Evolutionary conservation across 345 rosid species (phyloP).

Genomic region (Clausena lansium): DNA sequence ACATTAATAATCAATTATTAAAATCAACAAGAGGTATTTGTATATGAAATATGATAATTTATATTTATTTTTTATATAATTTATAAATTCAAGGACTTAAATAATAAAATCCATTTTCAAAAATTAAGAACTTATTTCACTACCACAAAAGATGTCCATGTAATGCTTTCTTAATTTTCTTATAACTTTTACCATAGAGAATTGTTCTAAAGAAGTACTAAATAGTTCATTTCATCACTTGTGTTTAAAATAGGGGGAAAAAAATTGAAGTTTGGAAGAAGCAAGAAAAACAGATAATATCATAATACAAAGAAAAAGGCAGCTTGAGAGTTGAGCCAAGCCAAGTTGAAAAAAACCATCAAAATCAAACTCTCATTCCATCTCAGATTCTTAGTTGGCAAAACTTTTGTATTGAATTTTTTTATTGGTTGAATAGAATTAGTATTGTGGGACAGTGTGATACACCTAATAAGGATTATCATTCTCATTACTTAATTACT

Average conservation of each 20-base stretch:
- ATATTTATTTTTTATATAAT: too few species aligned
- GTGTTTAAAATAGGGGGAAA: background rate
- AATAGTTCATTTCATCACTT: background rate
- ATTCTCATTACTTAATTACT: background rate
- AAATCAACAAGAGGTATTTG: too few species aligned
- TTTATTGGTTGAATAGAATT: background rate
- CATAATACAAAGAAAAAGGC: background rate
- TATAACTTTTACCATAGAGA: background rate
- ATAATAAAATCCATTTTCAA: too few species aligned
- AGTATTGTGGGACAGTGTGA: background rate
- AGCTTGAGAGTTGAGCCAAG: background rate
- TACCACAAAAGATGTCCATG: background rate
- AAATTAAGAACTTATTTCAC: too few species aligned
- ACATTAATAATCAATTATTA: too few species aligned
- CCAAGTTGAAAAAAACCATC: background rate
- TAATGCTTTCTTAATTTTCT: background rate
- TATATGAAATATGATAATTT: too few species aligned
- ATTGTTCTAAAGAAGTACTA: background rate
- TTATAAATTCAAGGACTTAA: too few species aligned
- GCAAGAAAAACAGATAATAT: too few species aligned
- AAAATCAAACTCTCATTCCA: background rate
- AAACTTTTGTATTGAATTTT: background rate
- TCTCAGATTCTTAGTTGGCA: conserved; percentile 28
- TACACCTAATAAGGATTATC: conserved; percentile 21
- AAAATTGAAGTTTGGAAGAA: too few species aligned